Conservation (phyloP, 148 eudicot genomes). For the Dysphania ambrosioides region DNA sequence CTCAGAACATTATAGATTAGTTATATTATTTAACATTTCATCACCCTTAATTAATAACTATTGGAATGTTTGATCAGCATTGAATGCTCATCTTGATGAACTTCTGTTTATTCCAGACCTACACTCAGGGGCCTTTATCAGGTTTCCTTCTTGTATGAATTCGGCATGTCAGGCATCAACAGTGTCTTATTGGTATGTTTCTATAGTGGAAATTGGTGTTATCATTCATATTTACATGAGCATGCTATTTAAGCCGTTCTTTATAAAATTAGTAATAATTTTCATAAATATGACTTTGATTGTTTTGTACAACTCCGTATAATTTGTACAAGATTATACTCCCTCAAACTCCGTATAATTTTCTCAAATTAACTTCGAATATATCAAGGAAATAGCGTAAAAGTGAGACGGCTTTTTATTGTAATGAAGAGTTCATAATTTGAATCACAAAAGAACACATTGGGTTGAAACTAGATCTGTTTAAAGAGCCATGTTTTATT, state of each 20-base stretch:
- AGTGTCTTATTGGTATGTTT: conserved; percentile 61
- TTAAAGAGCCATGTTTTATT: too few species aligned
- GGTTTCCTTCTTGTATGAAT: conserved; percentile 71
- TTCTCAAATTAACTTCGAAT: not conserved
- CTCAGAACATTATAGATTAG: not conserved
- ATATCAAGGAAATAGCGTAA: too few species aligned
- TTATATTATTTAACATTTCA: not conserved
- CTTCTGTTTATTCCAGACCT: conserved; percentile 39
- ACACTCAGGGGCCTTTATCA: conserved; percentile 56
- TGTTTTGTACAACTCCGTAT: not conserved
- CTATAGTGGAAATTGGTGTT: not conserved
- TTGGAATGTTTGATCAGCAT: not conserved
- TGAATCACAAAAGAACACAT: too few species aligned
- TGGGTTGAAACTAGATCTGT: too few species aligned
- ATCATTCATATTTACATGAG: not conserved
- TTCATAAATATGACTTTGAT: not conserved
- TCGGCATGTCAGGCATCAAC: conserved; percentile 78
- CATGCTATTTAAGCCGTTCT: not conserved
- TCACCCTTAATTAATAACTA: not conserved
- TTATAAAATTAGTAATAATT: not conserved
- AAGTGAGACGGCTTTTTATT: too few species aligned
- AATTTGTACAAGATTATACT: not conserved
- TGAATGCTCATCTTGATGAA: conserved; percentile 2
- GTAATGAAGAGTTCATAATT: too few species aligned
- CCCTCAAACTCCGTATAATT: not conserved